Conservation (phyloP, 345 rosid species). For the Corymbia maculata region DNA sequence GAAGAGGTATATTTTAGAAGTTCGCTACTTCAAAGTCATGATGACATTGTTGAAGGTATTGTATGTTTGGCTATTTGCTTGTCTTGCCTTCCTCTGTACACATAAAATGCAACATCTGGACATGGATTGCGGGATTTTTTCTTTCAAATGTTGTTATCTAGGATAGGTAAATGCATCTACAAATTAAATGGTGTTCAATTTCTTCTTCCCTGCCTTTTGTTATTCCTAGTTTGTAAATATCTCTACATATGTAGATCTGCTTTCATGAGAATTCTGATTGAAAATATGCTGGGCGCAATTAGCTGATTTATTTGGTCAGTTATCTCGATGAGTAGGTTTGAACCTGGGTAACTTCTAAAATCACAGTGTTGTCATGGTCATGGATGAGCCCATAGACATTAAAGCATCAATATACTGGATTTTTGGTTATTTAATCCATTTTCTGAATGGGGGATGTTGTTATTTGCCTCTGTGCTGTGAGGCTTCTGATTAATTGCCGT, state of each 20-base stretch:
- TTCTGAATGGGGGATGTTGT: background rate
- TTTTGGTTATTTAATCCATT: background rate
- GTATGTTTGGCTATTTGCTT: background rate
- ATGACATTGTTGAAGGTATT: constrained; percentile 83
- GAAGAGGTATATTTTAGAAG: constrained; percentile 90
- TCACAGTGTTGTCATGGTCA: background rate
- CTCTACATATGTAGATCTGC: background rate
- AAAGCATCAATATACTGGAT: background rate
- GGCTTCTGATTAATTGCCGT: background rate
- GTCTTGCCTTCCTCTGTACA: background rate
- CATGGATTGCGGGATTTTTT: background rate
- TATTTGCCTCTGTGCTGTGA: background rate
- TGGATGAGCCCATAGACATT: background rate
- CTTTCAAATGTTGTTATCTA: background rate
- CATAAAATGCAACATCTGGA: background rate
- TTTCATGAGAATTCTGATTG: background rate
- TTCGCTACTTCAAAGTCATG: constrained; percentile 81
- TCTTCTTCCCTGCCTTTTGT: background rate
- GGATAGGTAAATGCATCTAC: background rate
- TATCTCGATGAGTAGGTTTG: background rate
- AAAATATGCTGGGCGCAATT: background rate
- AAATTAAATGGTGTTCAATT: background rate
- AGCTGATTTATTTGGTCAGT: background rate
- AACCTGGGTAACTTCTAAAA: background rate
- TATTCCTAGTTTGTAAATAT: background rate